phyloP scores from a whole-genome alignment of 176 grass and related monocot genomes.

The Dendrocalamus sinicus region DNA sequence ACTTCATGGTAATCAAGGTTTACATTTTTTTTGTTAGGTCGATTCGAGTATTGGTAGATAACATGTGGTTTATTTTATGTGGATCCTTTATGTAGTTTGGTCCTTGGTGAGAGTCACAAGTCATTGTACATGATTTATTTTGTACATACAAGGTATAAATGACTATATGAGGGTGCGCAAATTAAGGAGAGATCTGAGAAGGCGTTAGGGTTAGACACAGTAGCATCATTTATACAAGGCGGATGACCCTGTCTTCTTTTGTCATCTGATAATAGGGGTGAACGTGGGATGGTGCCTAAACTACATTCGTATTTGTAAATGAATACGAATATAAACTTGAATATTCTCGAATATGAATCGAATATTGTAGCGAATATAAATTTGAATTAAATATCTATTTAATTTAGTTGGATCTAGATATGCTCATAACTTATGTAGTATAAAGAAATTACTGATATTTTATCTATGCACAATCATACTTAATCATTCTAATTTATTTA shows the following conservation, averaged over 20 bases:
- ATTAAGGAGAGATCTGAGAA: not conserved
- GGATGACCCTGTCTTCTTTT: not conserved
- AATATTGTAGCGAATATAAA: too few species aligned
- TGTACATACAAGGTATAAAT: constrained; percentile 30
- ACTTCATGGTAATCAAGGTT: not conserved
- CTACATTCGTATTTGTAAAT: too few species aligned
- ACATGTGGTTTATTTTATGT: not conserved
- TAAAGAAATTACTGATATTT: too few species aligned
- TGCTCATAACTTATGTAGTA: too few species aligned
- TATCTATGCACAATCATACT: too few species aligned
- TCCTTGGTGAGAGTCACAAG: not conserved
- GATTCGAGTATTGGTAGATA: not conserved
- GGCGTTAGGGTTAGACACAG: not conserved
- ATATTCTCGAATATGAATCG: too few species aligned
- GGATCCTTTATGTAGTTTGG: not conserved
- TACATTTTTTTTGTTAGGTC: not conserved
- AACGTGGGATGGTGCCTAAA: too few species aligned
- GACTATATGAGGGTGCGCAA: constrained; percentile 28
- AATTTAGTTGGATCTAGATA: too few species aligned
- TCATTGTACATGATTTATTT: constrained; percentile 46
- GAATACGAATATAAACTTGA: too few species aligned
- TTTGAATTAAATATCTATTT: too few species aligned
- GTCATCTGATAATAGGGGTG: not conserved
- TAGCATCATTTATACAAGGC: not conserved
- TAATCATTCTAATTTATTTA: too few species aligned